Conservation (phyloP, 768 basidiomycete species). For the Mycena amicta region DNA sequence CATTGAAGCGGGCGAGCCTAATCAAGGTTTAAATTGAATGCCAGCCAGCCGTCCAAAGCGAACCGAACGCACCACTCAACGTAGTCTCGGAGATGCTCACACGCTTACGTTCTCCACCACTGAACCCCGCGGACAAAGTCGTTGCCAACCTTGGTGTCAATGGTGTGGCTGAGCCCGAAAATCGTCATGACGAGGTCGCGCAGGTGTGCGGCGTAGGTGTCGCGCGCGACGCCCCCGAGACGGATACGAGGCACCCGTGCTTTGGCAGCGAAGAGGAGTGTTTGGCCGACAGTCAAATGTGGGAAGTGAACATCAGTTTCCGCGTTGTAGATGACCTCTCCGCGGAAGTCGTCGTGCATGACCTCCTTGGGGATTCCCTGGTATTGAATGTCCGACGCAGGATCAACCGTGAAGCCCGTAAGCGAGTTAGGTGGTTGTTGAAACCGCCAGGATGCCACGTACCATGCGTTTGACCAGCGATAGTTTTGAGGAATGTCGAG, state of each 20-base stretch:
- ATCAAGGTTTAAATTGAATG: not conserved
- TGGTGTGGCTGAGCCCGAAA: slow-evolving; percentile 62
- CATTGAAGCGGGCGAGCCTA: slow-evolving; percentile 39
- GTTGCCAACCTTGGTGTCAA: slow-evolving; percentile 65
- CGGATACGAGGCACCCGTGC: slow-evolving; percentile 46
- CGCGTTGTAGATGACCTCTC: slow-evolving; percentile 46
- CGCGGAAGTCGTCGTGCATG: slow-evolving; percentile 48
- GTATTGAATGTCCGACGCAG: slow-evolving; percentile 11
- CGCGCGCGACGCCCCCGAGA: slow-evolving; percentile 34
- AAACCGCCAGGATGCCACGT: not conserved
- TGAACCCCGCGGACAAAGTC: slow-evolving; percentile 60
- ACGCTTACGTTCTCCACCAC: slow-evolving; percentile 61
- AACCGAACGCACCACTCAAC: slow-evolving; percentile 35
- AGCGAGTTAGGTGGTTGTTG: not conserved
- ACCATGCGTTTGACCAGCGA: slow-evolving; percentile 41
- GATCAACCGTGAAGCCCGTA: slow-evolving; percentile 12
- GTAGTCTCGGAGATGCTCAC: slow-evolving; percentile 59
- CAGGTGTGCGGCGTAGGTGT: slow-evolving; percentile 39
- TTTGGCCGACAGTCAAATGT: slow-evolving; percentile 50
- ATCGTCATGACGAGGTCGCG: slow-evolving; percentile 51
- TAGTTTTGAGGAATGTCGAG: slow-evolving; percentile 53
- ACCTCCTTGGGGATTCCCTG: slow-evolving; percentile 45
- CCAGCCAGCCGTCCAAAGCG: not conserved
- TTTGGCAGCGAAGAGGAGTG: slow-evolving; percentile 54
- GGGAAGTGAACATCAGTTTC: slow-evolving; percentile 53